A percentile compares a stretch with the other conserved stretches of the same genome.
These are phyloP conservation scores for Colletotrichum liaoningense DNA, from an alignment of 2,329 filamentous ascomycete genomes.

Conservation along the genomic window DNA sequence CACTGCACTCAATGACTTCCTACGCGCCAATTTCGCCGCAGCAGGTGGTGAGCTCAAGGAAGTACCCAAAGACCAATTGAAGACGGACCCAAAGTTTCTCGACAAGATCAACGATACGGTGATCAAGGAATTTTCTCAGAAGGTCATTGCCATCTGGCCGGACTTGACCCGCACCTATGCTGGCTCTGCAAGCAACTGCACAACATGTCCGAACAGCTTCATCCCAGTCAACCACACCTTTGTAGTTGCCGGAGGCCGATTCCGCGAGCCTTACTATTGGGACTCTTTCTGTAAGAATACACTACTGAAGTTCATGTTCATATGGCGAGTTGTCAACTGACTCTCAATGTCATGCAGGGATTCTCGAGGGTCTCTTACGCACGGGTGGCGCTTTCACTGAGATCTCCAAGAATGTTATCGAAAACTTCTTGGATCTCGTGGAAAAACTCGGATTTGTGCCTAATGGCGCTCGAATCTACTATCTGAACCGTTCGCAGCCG, in stretches of 20 bases:
- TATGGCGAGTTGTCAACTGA: slow-evolving; percentile 46
- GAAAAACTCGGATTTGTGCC: slow-evolving; percentile 74
- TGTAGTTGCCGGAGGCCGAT: slow-evolving; percentile 77
- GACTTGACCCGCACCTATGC: slow-evolving; percentile 72
- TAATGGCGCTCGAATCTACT: slow-evolving; percentile 76
- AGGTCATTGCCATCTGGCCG: slow-evolving; percentile 78
- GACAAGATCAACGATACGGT: slow-evolving; percentile 66
- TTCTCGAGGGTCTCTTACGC: slow-evolving; percentile 72
- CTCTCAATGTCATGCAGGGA: slow-evolving; percentile 48
- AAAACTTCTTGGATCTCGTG: slow-evolving; percentile 77
- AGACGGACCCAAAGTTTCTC: slow-evolving; percentile 69
- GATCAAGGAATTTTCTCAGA: slow-evolving; percentile 68
- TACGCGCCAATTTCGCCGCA: slow-evolving; percentile 71
- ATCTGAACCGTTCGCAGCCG: slow-evolving; percentile 75
- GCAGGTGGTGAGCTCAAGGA: slow-evolving; percentile 72
- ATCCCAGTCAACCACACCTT: slow-evolving; percentile 75
- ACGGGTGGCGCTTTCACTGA: slow-evolving; percentile 72
- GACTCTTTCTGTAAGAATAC: slow-evolving; percentile 62
- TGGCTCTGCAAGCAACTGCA: slow-evolving; percentile 62
- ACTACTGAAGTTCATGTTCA: background rate
- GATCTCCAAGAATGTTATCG: slow-evolving; percentile 75
- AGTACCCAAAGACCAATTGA: slow-evolving; percentile 62
- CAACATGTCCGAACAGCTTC: slow-evolving; percentile 72
- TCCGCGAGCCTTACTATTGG: slow-evolving; percentile 79
- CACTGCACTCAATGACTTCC: slow-evolving; percentile 69